Base-by-base conservation (phyloP, 148 eudicot species). In the Vaccinium corymbosum region DNA sequence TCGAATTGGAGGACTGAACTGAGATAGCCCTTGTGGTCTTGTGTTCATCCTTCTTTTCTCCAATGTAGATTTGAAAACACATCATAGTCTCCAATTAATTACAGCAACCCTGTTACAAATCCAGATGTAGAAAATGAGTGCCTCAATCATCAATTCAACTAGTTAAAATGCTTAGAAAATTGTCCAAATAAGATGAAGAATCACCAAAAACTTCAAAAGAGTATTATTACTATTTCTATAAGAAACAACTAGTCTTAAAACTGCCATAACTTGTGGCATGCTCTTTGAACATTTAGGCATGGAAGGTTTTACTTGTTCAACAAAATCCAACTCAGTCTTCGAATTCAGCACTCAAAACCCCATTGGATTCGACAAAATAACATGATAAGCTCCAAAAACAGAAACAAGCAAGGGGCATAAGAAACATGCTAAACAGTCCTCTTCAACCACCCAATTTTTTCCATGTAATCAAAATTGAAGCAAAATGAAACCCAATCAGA, bases 11-110 rank as follows among this genome's bases (percentile, higher is more conserved):
- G 29, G 95, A 93, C 82, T 79, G 86, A 55, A 75, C 86, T 20
- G 96, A 91, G 29, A 78, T 77, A 68, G 73, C 3, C 76, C 84
- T 90, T 19, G 87, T 74, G 61, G 88, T 74, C 88, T 91, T 94
- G 32, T 80, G 84, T 73, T 87, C 90, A 64, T 82, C 90, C 89
- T 86, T 89, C 81, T 88, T 90, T 59, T 87, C 88, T 76, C 85
- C 83, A 74, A 46, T 85, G 32, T 87, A 86, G 87, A 93, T 90
- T 20, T 48, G 72, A 85, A 96, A 94, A 81, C 97, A 94, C 89
- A 85, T 89, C 98, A 94, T 94, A 72, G 70, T 79, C 85, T 77
- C 76, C 61, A 61, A 70, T 19, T 78, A 53, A 66, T 66, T 68
- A 49, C 53, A 10, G 38, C 57, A 35, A 20, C 52, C 46, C 19